Evolutionary conservation across 1,139 yeast genomes (phyloP), one percentile per base, ranked within the genome.

Genomic region (Diutina siamensis): DNA sequence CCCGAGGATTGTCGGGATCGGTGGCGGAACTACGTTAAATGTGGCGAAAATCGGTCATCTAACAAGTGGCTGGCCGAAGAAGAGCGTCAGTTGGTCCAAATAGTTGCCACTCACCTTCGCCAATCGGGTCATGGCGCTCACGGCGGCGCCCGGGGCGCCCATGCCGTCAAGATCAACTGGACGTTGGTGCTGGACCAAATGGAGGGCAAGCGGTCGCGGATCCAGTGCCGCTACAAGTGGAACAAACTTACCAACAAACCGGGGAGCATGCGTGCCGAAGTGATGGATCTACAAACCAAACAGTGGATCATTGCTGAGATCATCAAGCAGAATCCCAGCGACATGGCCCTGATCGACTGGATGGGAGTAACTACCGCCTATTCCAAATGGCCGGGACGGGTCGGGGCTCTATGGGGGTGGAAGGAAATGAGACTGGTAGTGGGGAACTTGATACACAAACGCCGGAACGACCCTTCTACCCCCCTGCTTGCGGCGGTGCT

Each of bases 1-100:
- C 97, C 97, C 0, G 97, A 89, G 57, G 97, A 89, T 64, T 88
- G 97, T 60, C 74, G 97, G 52, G 97, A 89, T 59, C 72, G 97
- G 52, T 89, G 95, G 95, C 74, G 97, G 61, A 89, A 89, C 61
- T 89, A 89, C 57, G 83, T 88, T 50, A 88, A 88, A 60, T 88
- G 97, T 65, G 97, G 97, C 27, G 69, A 68, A 15, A 76, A 76
- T 48, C 70, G 97, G 51, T 76, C 78, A 15, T 74, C 75, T 45
- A 82, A 85, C 60, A 84, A 83, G 58, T 89, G 97, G 97, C 67
- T 81, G 0, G 59, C 62, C 1, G 80, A 76, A 38, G 96, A 88
- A 57, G 97, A 88, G 58, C 69, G 67, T 21, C 64, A 66, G 45
- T 66, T 89, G 50, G 72, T 73, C 46, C 62, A 65, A 12, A 78